A percentile compares a stretch with the other conserved stretches of the same genome.
phyloP scores from a whole-genome alignment of 148 eudicot genomes.

The Fagopyrum tataricum region DNA sequence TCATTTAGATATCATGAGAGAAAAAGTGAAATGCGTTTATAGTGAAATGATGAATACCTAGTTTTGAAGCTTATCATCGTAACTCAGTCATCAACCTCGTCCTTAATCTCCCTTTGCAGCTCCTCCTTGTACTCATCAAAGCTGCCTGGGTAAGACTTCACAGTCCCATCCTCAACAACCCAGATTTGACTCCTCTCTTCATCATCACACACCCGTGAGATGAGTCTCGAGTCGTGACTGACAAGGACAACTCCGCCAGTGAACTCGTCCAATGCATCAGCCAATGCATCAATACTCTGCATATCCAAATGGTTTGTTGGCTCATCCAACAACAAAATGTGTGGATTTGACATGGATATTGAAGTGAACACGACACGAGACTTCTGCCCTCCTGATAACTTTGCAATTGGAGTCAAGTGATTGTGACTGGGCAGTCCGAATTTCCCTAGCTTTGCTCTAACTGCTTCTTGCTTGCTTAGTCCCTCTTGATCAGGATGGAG shows the following conservation, averaged over 20 bases:
- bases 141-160: constrained; percentile 30
- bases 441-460: constrained; percentile 71
- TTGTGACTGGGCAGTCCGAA: constrained; percentile 70
- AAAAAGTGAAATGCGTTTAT: background rate
- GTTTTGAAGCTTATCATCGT: background rate
- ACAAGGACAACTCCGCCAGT: constrained; percentile 61
- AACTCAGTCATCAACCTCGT: constrained; percentile 51
- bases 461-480: constrained; percentile 69
- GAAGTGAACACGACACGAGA: constrained; percentile 67
- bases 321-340: constrained; percentile 52
- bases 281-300: constrained; percentile 76
- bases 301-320: constrained; percentile 68
- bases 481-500: constrained; percentile 71
- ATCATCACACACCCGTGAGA: constrained; percentile 59
- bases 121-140: constrained; percentile 65
- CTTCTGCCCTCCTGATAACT: constrained; percentile 67
- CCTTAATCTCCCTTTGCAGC: constrained; percentile 48
- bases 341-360: constrained; percentile 72
- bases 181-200: constrained; percentile 59
- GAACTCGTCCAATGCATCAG: constrained; percentile 65
- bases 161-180: constrained; percentile 61
- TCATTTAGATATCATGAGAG: background rate
- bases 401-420: constrained; percentile 58
- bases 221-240: constrained; percentile 61
- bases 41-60: background rate